Evolutionary conservation across 306 rosid genomes (phyloP), one percentile per base, ranked within the genome.

Genomic region (Mucuna pruriens): DNA sequence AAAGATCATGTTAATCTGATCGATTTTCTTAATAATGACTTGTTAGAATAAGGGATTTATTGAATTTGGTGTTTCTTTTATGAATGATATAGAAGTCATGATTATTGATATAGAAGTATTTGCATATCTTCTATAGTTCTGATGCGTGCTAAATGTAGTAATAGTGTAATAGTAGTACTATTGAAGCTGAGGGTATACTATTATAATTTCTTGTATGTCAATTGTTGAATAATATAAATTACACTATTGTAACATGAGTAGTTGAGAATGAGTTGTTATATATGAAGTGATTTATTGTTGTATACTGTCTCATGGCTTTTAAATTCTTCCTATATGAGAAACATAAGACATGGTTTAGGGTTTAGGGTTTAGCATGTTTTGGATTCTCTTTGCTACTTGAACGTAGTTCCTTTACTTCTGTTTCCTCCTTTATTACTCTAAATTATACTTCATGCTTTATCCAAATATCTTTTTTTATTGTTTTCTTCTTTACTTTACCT

Each of bases 311-410:
- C 9, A 1, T 68, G 55, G 42, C 48, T 1, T 40, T 15, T 58
- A 5, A 22, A 52, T 29, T 62, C 38, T 63, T 70, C 58, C 48
- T 49, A n/a, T n/a, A 31, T 40, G 25, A 60, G 74, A 77, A 36
- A 49, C 31, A 49, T 1, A 31, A 23, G 44, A 10, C 72, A 31
- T 64, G 82, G 65, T n/a, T n/a, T n/a, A n/a, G n/a, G n/a, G n/a
- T n/a, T n/a, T n/a, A n/a, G n/a, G n/a, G n/a, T n/a, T n/a, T n/a
- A n/a, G n/a, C 71, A 19, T 66, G 46, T 48, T 75, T 60, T n/a
- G 74, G 79, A 61, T 74, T 78, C 66, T 74, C 62, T 66, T 26
- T 67, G 13, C n/a, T 66, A 34, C 73, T 71, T 71, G 42, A 64
- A 45, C 57, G 71, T 64, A 6, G 57, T 66, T 61, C 58, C 70